phyloP scores from a whole-genome alignment of 768 basidiomycete genomes.

The Phylloporus sp. region DNA sequence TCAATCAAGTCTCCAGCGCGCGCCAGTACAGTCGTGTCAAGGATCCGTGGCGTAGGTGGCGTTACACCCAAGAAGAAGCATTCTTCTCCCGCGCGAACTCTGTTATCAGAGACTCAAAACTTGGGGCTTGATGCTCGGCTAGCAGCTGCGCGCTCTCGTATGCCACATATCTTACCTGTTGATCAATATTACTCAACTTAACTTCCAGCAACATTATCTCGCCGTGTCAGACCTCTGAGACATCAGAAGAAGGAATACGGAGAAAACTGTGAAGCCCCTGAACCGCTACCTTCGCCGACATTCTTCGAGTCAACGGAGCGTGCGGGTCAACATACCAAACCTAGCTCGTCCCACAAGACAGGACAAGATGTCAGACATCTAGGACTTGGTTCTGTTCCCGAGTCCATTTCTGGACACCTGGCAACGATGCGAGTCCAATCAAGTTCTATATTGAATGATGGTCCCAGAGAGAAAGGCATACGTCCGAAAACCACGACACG shows the following conservation, averaged over 20 bases:
- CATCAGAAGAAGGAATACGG: conserved; percentile 8
- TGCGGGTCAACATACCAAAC: conserved; percentile 12
- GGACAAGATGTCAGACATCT: conserved; percentile 7
- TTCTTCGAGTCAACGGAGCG: conserved; percentile 1
- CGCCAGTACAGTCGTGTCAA: conserved; percentile 11
- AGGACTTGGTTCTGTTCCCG: conserved; percentile 18
- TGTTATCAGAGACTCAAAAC: conserved; percentile 25
- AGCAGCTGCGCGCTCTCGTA: conserved; percentile 20
- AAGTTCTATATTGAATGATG: conserved; percentile 5
- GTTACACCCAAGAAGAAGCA: conserved; percentile 24
- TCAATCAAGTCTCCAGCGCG: conserved; percentile 22
- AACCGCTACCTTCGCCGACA: conserved; percentile 1
- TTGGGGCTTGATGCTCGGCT: conserved; percentile 7
- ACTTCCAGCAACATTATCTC: conserved; percentile 10
- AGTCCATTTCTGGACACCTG: conserved; percentile 29
- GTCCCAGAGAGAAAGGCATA: not conserved
- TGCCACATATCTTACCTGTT: not conserved
- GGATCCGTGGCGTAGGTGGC: conserved; percentile 18
- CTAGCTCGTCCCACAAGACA: conserved; percentile 10
- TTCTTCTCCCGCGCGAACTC: conserved; percentile 17
- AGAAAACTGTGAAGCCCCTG: conserved; percentile 1
- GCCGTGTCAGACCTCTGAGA: conserved; percentile 11
- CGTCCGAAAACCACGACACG: conserved; percentile 4
- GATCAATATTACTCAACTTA: not conserved
- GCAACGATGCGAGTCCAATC: conserved; percentile 21